Percentiles rank a stretch among this genome's conserved stretches.
These are phyloP conservation scores for Talaromyces sp. DNA, from an alignment of 2,329 filamentous ascomycete species.

Conservation along the genomic window DNA sequence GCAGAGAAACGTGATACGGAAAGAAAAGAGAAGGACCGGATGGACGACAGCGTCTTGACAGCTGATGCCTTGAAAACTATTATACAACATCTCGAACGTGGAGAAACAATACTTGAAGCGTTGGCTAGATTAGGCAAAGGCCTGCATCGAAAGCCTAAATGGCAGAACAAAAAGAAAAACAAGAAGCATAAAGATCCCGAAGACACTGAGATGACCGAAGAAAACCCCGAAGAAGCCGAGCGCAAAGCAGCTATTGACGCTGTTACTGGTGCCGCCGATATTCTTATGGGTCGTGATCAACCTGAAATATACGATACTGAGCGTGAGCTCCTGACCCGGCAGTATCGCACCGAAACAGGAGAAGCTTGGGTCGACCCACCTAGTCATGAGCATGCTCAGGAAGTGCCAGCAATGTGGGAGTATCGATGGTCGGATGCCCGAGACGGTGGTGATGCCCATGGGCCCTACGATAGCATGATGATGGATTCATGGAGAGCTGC, in stretches of 20 bases:
- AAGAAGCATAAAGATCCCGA: slow-evolving; percentile 48
- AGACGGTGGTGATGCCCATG: slow-evolving; percentile 76
- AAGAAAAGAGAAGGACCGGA: slow-evolving; percentile 67
- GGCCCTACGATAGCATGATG: slow-evolving; percentile 79
- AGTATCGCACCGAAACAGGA: slow-evolving; percentile 82
- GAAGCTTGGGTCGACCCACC: slow-evolving; percentile 73
- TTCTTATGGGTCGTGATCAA: slow-evolving; percentile 78
- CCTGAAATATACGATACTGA: slow-evolving; percentile 91
- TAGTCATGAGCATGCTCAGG: slow-evolving; percentile 35
- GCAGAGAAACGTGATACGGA: slow-evolving; percentile 83
- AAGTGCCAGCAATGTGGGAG: slow-evolving; percentile 69
- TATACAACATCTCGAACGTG: slow-evolving; percentile 72
- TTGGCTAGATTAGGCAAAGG: slow-evolving; percentile 76
- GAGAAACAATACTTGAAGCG: slow-evolving; percentile 87
- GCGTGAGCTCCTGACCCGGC: slow-evolving; percentile 77
- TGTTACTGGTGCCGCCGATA: slow-evolving; percentile 88
- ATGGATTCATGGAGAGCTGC: slow-evolving; percentile 92
- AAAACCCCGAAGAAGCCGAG: slow-evolving; percentile 69
- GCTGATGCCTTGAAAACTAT: slow-evolving; percentile 73
- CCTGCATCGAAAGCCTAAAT: slow-evolving; percentile 62
- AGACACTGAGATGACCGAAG: slow-evolving; percentile 72
- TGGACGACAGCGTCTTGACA: slow-evolving; percentile 74
- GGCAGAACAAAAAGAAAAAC: slow-evolving; percentile 60
- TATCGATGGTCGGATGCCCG: slow-evolving; percentile 90
- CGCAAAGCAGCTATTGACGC: slow-evolving; percentile 75